Evolutionary conservation across 805 yeast genomes (phyloP).

Genomic region (Blastobotrys robertii): DNA sequence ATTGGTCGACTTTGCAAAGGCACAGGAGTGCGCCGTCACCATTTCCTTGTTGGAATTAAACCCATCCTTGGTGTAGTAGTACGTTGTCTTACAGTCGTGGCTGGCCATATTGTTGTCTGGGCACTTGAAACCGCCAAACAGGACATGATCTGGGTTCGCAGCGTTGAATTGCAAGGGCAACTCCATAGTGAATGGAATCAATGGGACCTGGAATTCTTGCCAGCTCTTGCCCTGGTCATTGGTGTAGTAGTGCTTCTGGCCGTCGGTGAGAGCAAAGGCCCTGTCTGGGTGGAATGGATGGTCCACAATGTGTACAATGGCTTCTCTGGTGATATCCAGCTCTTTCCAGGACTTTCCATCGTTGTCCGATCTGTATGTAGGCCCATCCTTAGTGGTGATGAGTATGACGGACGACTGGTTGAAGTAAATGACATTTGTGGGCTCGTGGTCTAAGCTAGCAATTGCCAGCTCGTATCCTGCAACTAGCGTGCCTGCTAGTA

Average conservation of each 20-base stretch:
- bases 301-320: constrained; percentile 20
- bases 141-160: constrained; percentile 27
- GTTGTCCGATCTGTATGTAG: constrained; percentile 37
- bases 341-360: constrained; percentile 36
- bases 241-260: constrained; percentile 30
- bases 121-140: constrained; percentile 33
- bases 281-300: constrained; percentile 32
- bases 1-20: constrained; percentile 27
- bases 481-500: too few species aligned
- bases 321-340: constrained; percentile 29
- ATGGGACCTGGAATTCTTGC: constrained; percentile 29
- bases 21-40: constrained; percentile 20
- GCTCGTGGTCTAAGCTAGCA: constrained; percentile 5
- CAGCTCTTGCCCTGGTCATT: constrained; percentile 35
- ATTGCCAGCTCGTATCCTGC: background rate
- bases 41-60: constrained; percentile 27
- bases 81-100: constrained; percentile 29
- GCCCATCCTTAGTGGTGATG: constrained; percentile 15
- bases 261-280: constrained; percentile 32
- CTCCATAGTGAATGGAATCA: constrained; percentile 20
- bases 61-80: constrained; percentile 38
- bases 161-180: constrained; percentile 33
- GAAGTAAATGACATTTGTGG: constrained; percentile 25
- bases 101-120: constrained; percentile 17
- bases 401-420: constrained; percentile 27